Percentiles rank a stretch among this genome's conserved stretches.
phyloP scores from a whole-genome alignment of 129 eudicot genomes.

The Sambucus nigra region DNA sequence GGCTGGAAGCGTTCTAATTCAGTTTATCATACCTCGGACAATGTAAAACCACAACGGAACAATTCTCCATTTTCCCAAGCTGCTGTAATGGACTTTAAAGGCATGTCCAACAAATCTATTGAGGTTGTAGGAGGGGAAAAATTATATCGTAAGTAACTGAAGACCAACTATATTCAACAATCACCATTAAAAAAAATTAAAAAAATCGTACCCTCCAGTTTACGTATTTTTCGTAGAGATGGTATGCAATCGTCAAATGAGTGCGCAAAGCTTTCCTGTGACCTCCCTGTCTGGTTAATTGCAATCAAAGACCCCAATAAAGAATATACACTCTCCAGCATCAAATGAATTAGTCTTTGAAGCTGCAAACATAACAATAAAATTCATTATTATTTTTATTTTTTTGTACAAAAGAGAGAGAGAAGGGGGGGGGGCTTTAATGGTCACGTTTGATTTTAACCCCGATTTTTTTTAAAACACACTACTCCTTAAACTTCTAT shows the following conservation, averaged over 20 bases:
- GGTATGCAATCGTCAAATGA: constrained; percentile 40
- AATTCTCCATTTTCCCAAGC: constrained; percentile 92
- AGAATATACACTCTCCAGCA: constrained; percentile 67
- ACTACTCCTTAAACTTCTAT: too few species aligned
- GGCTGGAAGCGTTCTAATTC: not conserved
- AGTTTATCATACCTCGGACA: constrained; percentile 49
- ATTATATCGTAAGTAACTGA: not conserved
- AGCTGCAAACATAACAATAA: constrained; percentile 42
- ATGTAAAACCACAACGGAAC: constrained; percentile 45
- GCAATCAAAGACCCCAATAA: constrained; percentile 51
- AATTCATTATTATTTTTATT: constrained; percentile 14
- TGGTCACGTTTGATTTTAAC: too few species aligned
- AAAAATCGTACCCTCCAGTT: constrained; percentile 52
- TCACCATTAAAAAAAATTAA: not conserved
- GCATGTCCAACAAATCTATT: constrained; percentile 87
- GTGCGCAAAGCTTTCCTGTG: constrained; percentile 20
- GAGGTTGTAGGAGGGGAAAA: constrained; percentile 7
- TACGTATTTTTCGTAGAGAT: constrained; percentile 51
- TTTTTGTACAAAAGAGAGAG: too few species aligned
- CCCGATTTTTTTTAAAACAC: too few species aligned
- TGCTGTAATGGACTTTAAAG: constrained; percentile 79
- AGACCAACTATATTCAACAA: not conserved
- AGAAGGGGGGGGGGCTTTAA: too few species aligned
- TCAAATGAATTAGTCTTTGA: constrained; percentile 64
- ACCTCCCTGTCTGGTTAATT: constrained; percentile 25